A percentile compares a stretch with the other conserved stretches of the same genome.
These are phyloP conservation scores for Turnera subulata DNA, from an alignment of 345 rosid species.

Conservation along the genomic window DNA sequence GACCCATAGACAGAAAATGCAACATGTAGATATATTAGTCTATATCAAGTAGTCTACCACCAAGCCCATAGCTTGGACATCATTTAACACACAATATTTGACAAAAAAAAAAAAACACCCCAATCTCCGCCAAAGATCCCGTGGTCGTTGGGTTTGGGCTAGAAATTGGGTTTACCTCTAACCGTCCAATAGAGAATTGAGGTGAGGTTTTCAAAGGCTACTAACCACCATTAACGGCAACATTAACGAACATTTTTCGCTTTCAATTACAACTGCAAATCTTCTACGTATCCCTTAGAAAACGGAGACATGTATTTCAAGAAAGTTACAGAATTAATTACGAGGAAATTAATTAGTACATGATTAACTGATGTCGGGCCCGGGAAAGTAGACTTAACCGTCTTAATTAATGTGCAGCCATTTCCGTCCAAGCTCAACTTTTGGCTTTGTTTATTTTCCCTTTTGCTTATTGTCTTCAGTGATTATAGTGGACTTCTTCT, in stretches of 20 bases:
- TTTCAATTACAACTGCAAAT: conserved; percentile 12
- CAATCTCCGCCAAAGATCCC: conserved; percentile 33
- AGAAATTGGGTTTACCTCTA: conserved; percentile 1
- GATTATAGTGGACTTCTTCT: too few relatives aligned
- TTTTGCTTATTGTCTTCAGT: too few relatives aligned
- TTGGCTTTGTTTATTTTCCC: too few relatives aligned
- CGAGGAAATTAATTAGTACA: not conserved
- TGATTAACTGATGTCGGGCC: not conserved
- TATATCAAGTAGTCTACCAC: too few relatives aligned
- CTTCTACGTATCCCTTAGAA: conserved; percentile 14
- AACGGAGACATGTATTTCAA: conserved; percentile 6
- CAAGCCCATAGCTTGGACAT: too few relatives aligned
- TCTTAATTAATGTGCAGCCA: not conserved
- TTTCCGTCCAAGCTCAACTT: too few relatives aligned
- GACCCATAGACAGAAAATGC: too few relatives aligned
- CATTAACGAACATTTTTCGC: conserved; percentile 29
- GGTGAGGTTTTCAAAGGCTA: conserved; percentile 24
- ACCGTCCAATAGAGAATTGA: conserved; percentile 10
- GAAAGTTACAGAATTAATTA: too few relatives aligned
- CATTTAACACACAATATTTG: not conserved
- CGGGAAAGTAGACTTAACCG: not conserved
- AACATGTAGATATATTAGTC: too few relatives aligned
- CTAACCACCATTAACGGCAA: conserved; percentile 50
- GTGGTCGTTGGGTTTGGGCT: conserved; percentile 17
- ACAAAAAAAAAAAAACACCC: conserved; percentile 5